A percentile compares a stretch with the other conserved stretches of the same genome.
phyloP scores from a whole-genome alignment of 163 green algal genomes.

The Chloroidium sp. region DNA sequence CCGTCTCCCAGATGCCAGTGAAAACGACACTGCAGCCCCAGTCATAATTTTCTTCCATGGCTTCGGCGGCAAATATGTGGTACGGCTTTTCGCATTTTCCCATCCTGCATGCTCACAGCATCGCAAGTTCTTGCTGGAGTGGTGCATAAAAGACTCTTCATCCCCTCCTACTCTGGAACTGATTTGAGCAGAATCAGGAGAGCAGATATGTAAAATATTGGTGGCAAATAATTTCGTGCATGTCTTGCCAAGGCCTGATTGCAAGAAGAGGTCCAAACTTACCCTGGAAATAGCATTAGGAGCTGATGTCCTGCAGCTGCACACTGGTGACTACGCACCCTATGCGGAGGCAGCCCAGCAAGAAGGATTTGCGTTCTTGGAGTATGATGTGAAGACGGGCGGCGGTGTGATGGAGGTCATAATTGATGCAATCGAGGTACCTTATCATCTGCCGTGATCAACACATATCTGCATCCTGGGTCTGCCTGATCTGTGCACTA shows the following conservation, averaged over 20 bases:
- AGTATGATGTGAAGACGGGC: slow-evolving; percentile 26
- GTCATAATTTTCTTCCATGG: neutral
- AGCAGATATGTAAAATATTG: no score
- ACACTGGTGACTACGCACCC: slow-evolving; percentile 23
- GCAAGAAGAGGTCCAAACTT: neutral
- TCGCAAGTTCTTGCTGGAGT: no score
- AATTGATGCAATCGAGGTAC: neutral
- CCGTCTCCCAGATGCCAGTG: neutral
- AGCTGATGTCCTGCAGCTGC: slow-evolving; percentile 1
- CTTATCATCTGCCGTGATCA: no score
- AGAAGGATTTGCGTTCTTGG: slow-evolving; percentile 23
- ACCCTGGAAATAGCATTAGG: neutral
- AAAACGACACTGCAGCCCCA: neutral
- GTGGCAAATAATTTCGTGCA: no score
- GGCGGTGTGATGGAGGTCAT: neutral
- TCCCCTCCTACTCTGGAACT: no score
- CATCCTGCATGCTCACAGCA: neutral
- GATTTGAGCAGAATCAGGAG: no score
- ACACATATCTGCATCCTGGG: no score
- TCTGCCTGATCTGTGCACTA: neutral
- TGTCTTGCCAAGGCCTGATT: neutral
- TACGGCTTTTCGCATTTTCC: neutral
- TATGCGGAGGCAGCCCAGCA: slow-evolving; percentile 13
- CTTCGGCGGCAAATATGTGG: slow-evolving; percentile 3
- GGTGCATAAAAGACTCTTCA: no score